These are phyloP conservation scores for Xylariales sp. DNA, from an alignment of 2,329 filamentous ascomycete genomes.

Conservation along the genomic window DNA sequence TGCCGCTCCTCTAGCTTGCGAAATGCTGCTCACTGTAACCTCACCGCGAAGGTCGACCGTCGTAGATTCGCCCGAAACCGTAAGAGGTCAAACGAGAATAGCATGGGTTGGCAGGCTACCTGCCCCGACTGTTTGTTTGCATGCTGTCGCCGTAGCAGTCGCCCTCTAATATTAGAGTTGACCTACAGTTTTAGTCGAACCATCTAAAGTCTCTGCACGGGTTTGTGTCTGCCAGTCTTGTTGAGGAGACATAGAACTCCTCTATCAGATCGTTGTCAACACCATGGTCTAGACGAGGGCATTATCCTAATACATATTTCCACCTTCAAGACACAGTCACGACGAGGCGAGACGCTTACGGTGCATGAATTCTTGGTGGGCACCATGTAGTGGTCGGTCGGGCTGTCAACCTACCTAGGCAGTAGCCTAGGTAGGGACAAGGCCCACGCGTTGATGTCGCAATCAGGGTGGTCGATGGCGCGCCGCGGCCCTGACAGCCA, in stretches of 20 bases:
- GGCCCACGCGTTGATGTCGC: slow-evolving; percentile 30
- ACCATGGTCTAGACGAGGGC: neutral
- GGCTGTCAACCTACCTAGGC: neutral
- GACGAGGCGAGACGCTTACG: neutral
- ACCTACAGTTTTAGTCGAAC: neutral
- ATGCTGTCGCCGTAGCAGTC: neutral
- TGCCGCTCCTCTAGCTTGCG: slow-evolving; percentile 2
- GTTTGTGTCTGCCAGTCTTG: no score
- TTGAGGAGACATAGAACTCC: neutral
- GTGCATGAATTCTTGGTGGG: neutral
- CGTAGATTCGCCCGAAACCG: neutral
- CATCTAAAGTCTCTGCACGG: no score
- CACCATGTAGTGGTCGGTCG: neutral
- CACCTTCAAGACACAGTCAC: neutral
- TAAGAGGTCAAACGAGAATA: neutral
- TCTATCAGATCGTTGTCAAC: neutral
- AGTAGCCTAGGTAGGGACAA: neutral
- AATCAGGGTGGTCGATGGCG: slow-evolving; percentile 28
- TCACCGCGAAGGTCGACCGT: slow-evolving; percentile 1
- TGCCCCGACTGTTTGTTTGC: neutral
- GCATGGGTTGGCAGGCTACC: neutral
- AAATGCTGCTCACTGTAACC: no score
- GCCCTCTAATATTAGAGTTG: neutral
- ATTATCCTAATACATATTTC: neutral
- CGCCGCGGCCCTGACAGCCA: slow-evolving; percentile 1